Percentiles rank a stretch among this genome's conserved stretches.
Conservation (phyloP, 2,329 filamentous ascomycete genomes). For the Ascochyta viciae-villosae region DNA sequence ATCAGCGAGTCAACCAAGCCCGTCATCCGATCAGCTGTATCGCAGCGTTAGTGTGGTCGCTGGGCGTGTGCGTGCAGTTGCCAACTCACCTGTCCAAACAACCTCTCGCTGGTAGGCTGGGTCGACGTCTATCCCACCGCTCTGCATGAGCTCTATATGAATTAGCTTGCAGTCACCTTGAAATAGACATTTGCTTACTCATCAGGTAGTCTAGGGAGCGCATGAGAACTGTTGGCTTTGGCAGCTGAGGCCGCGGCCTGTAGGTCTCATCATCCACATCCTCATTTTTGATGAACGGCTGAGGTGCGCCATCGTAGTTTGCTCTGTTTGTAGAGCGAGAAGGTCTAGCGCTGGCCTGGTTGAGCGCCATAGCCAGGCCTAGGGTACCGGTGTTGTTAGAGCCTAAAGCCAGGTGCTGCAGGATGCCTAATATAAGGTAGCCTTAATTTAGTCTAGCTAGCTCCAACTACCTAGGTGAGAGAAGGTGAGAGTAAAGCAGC, state of each 20-base stretch:
- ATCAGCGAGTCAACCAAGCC: slow-evolving; percentile 46
- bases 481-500: not conserved
- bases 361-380: slow-evolving; percentile 19
- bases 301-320: not conserved
- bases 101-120: slow-evolving; percentile 58
- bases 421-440: not conserved
- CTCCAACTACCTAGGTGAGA: not conserved
- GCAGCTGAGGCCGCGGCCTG: slow-evolving; percentile 34
- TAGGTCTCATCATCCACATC: slow-evolving; percentile 20
- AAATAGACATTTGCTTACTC: slow-evolving; percentile 25
- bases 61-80: not conserved
- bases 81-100: slow-evolving; percentile 49
- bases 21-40: slow-evolving; percentile 42
- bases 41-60: not conserved
- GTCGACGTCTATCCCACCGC: slow-evolving; percentile 48
- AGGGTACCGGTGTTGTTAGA: slow-evolving; percentile 12
- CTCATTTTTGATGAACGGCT: slow-evolving; percentile 26
- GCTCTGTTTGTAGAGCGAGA: not conserved
- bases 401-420: not conserved
- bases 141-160: slow-evolving; percentile 29
- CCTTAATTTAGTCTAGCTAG: not conserved
- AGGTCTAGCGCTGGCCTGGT: slow-evolving; percentile 12
- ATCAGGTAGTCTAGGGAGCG: slow-evolving; percentile 33
- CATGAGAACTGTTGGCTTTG: slow-evolving; percentile 25
- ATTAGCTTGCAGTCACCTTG: slow-evolving; percentile 6